phyloP scores from a whole-genome alignment of 148 eudicot species.

The Pharnaceum exiguum region DNA sequence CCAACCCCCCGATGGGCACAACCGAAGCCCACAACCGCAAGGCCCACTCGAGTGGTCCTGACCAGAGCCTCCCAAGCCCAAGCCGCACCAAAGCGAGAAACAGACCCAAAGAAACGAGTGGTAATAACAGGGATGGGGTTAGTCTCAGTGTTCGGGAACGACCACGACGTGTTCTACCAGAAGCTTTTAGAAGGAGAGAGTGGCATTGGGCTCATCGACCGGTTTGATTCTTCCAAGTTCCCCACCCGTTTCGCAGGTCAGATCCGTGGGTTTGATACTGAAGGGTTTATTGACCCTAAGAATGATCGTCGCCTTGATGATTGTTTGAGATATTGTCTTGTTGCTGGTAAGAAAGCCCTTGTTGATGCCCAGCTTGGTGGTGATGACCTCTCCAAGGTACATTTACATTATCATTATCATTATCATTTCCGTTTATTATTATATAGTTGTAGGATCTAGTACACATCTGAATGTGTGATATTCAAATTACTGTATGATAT shows the following conservation, averaged over 20 bases:
- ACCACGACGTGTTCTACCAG: slow-evolving; percentile 66
- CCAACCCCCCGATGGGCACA: slow-evolving; percentile 51
- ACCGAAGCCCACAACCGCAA: too few relatives aligned
- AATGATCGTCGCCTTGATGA: slow-evolving; percentile 62
- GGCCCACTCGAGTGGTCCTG: too few relatives aligned
- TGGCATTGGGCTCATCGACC: slow-evolving; percentile 64
- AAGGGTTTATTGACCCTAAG: slow-evolving; percentile 68
- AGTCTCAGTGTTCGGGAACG: slow-evolving; percentile 89
- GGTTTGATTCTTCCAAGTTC: slow-evolving; percentile 85
- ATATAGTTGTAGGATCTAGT: neutral
- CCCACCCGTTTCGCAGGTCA: slow-evolving; percentile 76
- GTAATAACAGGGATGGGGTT: slow-evolving; percentile 91
- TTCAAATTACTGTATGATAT: too few relatives aligned
- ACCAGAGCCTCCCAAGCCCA: too few relatives aligned
- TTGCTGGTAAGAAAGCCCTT: slow-evolving; percentile 71
- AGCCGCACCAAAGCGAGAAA: too few relatives aligned
- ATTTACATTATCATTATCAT: neutral
- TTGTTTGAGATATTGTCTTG: slow-evolving; percentile 58
- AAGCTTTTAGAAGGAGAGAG: slow-evolving; percentile 76
- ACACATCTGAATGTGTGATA: too few relatives aligned
- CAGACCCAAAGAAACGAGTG: slow-evolving; percentile 86
- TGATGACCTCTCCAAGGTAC: slow-evolving; percentile 48
- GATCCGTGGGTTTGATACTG: slow-evolving; percentile 47
- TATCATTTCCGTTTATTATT: neutral
- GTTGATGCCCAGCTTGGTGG: slow-evolving; percentile 53